Percentiles rank a stretch among this genome's conserved stretches.
Evolutionary conservation across 805 yeast genomes (phyloP).

Genomic region (Candida boleticola): DNA sequence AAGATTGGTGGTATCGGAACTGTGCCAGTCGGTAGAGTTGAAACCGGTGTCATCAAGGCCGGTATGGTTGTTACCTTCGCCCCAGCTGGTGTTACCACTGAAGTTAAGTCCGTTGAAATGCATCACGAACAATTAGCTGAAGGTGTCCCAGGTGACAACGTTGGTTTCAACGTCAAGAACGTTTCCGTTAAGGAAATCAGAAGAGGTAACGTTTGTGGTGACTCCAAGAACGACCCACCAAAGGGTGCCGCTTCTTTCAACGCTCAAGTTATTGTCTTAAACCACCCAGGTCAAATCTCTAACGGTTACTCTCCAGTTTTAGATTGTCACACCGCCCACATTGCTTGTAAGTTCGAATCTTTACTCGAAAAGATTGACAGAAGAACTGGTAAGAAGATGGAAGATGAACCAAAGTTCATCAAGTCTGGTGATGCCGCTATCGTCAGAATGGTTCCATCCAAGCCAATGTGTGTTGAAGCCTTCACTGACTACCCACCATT

Average conservation of each 20-base stretch:
- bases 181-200: slow-evolving; percentile 86
- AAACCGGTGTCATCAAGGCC: slow-evolving; percentile 88
- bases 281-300: slow-evolving; percentile 90
- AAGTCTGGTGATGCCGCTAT: slow-evolving; percentile 41
- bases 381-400: slow-evolving; percentile 48
- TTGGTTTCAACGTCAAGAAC: slow-evolving; percentile 88
- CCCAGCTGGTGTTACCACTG: slow-evolving; percentile 88
- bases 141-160: slow-evolving; percentile 91
- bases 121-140: slow-evolving; percentile 78
- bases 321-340: slow-evolving; percentile 92
- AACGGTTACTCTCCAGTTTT: slow-evolving; percentile 90
- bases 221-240: slow-evolving; percentile 88
- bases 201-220: slow-evolving; percentile 93
- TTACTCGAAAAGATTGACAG: slow-evolving; percentile 84
- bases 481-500: slow-evolving; percentile 46
- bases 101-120: slow-evolving; percentile 87
- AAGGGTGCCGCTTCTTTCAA: slow-evolving; percentile 74
- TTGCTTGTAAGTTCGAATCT: slow-evolving; percentile 83
- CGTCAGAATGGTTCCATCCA: slow-evolving; percentile 42
- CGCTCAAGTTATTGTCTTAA: slow-evolving; percentile 80
- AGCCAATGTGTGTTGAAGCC: slow-evolving; percentile 45
- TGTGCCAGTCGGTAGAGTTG: slow-evolving; percentile 93
- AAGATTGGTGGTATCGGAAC: slow-evolving; percentile 91
- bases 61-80: slow-evolving; percentile 89
- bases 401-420: slow-evolving; percentile 33